Conservation (phyloP, 139 green algal genomes). For the Tetradesmus obliquus region DNA sequence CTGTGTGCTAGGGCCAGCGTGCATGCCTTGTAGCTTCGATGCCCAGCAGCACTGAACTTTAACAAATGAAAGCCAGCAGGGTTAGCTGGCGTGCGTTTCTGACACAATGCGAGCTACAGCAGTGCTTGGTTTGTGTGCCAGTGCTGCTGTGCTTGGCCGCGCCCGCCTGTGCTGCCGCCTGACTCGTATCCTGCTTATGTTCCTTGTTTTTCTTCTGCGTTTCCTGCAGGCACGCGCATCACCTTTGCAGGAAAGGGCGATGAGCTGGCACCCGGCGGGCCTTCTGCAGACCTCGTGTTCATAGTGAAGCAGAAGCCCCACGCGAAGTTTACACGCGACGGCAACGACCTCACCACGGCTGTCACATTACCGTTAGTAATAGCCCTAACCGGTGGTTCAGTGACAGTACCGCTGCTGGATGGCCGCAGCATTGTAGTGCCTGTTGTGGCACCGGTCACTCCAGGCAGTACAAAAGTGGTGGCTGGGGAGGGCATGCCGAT, state of each 20-base stretch:
- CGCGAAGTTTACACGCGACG: constrained; percentile 80
- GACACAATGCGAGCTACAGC: too few species aligned
- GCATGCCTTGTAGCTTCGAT: too few species aligned
- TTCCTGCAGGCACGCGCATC: constrained; percentile 92
- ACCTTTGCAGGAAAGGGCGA: constrained; percentile 95
- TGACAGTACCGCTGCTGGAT: constrained; percentile 69
- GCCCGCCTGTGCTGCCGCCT: neutral
- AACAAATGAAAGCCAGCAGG: too few species aligned
- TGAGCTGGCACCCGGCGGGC: constrained; percentile 72
- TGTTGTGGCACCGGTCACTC: constrained; percentile 48
- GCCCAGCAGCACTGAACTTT: too few species aligned
- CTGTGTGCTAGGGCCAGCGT: too few species aligned
- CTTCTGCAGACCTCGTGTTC: constrained; percentile 91
- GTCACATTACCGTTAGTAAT: constrained; percentile 59
- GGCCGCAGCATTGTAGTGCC: constrained; percentile 63
- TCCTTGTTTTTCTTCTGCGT: constrained; percentile 36
- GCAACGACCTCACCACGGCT: constrained; percentile 80
- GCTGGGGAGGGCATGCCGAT: constrained; percentile 90
- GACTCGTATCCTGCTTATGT: neutral
- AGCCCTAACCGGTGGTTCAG: constrained; percentile 58
- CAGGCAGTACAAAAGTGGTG: constrained; percentile 48
- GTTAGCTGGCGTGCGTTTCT: too few species aligned
- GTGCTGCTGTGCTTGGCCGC: too few species aligned
- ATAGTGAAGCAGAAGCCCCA: constrained; percentile 92
- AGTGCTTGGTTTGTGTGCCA: too few species aligned